Conservation (phyloP, 345 rosid genomes). For the Abelmoschus esculentus region DNA sequence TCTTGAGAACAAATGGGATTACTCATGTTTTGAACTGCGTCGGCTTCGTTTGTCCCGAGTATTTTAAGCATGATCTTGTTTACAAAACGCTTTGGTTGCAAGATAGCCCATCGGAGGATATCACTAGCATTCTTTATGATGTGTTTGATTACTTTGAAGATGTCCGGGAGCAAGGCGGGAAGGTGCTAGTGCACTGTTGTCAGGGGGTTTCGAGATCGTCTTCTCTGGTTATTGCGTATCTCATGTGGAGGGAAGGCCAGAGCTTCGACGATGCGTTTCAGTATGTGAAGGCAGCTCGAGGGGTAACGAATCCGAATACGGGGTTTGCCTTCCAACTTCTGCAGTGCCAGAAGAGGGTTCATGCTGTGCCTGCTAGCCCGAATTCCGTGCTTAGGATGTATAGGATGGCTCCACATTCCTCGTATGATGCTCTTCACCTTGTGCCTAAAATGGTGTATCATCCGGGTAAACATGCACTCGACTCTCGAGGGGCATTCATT, state of each 20-base stretch:
- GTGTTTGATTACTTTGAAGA: slow-evolving; percentile 81
- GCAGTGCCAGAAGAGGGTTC: slow-evolving; percentile 72
- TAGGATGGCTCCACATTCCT: slow-evolving; percentile 68
- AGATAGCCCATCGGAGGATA: slow-evolving; percentile 64
- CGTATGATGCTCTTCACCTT: slow-evolving; percentile 69
- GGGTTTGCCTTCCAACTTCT: slow-evolving; percentile 74
- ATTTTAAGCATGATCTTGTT: slow-evolving; percentile 64
- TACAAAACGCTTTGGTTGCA: slow-evolving; percentile 72
- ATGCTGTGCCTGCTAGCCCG: slow-evolving; percentile 55
- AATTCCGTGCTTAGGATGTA: slow-evolving; percentile 54
- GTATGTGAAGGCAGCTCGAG: slow-evolving; percentile 63
- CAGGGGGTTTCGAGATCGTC: slow-evolving; percentile 66
- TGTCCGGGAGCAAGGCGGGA: slow-evolving; percentile 58
- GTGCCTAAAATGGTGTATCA: slow-evolving; percentile 54
- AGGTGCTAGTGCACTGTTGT: slow-evolving; percentile 64
- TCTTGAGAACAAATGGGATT: slow-evolving; percentile 54
- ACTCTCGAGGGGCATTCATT: slow-evolving; percentile 62
- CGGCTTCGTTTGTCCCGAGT: slow-evolving; percentile 69
- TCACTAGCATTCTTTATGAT: slow-evolving; percentile 62
- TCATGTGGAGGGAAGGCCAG: slow-evolving; percentile 74
- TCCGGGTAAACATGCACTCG: slow-evolving; percentile 39
- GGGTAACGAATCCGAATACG: slow-evolving; percentile 67
- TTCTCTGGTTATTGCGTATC: slow-evolving; percentile 67
- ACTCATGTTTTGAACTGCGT: slow-evolving; percentile 70
- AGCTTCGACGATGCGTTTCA: slow-evolving; percentile 71